Conservation (phyloP, 2,329 filamentous ascomycete genomes). For the Ascocoryne sarcoides region DNA sequence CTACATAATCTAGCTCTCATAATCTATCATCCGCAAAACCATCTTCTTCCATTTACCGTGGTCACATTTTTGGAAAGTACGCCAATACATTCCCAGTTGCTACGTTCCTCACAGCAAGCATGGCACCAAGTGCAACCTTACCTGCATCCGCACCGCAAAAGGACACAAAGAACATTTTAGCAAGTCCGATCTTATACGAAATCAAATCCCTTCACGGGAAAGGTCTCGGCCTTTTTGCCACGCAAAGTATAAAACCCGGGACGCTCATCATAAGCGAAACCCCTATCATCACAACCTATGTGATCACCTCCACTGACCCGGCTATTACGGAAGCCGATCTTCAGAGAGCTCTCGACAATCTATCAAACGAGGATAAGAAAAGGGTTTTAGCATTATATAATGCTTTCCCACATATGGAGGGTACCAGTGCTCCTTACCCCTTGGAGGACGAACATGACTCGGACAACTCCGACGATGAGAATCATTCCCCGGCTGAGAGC, state of each 20-base stretch:
- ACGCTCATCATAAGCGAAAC: conserved; percentile 25
- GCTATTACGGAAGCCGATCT: conserved; percentile 19
- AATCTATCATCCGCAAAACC: too few relatives aligned
- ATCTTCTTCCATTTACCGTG: too few relatives aligned
- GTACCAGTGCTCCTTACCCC: too few relatives aligned
- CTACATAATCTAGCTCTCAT: too few relatives aligned
- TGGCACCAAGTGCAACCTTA: too few relatives aligned
- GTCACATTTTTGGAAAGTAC: too few relatives aligned
- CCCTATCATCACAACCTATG: conserved; percentile 23
- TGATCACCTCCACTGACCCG: conserved; percentile 12
- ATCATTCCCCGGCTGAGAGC: too few relatives aligned
- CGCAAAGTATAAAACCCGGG: conserved; percentile 18
- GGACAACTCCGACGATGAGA: too few relatives aligned
- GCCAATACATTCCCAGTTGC: too few relatives aligned
- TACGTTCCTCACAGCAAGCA: too few relatives aligned
- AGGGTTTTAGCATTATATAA: conserved; percentile 24
- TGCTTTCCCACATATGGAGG: conserved; percentile 18
- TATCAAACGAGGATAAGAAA: conserved; percentile 16
- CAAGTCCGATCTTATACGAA: conserved; percentile 10
- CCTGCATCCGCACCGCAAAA: neutral
- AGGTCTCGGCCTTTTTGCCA: conserved; percentile 23
- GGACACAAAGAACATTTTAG: neutral
- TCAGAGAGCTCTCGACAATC: conserved; percentile 12
- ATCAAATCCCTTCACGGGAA: conserved; percentile 20
- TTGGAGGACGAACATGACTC: too few relatives aligned